Percentiles rank a stretch among this genome's conserved stretches.
These are phyloP conservation scores for Penicillium sp. DNA, from an alignment of 2,329 filamentous ascomycete species.

Conservation along the genomic window DNA sequence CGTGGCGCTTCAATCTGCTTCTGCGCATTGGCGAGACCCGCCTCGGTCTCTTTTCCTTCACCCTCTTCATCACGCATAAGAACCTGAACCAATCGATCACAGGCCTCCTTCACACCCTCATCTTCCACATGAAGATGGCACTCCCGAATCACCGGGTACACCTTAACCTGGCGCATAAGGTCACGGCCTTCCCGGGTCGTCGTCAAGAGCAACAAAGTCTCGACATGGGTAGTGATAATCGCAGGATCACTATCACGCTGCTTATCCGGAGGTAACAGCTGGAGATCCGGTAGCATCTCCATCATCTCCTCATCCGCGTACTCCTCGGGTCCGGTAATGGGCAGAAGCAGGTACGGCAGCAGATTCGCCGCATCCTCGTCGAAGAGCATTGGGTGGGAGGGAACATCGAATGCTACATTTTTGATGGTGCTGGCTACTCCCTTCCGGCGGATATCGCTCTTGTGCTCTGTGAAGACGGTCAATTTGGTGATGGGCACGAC, in stretches of 20 bases:
- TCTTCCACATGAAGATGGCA: conserved; percentile 78
- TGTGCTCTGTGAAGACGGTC: conserved; percentile 91
- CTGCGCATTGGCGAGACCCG: conserved; percentile 47
- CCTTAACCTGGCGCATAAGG: conserved; percentile 72
- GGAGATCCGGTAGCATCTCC: conserved; percentile 85
- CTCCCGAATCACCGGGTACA: conserved; percentile 89
- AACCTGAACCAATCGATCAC: conserved; percentile 87
- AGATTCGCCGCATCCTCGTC: conserved; percentile 75
- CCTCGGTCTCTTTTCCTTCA: conserved; percentile 48
- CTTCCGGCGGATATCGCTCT: conserved; percentile 78
- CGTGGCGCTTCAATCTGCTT: conserved; percentile 31
- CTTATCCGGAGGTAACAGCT: conserved; percentile 89
- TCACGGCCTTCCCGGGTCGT: conserved; percentile 78
- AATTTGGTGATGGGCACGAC: conserved; percentile 92
- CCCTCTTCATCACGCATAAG: conserved; percentile 79
- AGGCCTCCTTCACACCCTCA: conserved; percentile 80
- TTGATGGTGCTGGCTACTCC: conserved; percentile 98
- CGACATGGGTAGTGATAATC: conserved; percentile 84
- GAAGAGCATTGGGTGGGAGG: conserved; percentile 72
- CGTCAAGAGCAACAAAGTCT: conserved; percentile 82
- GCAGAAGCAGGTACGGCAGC: conserved; percentile 84
- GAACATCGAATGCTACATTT: conserved; percentile 84
- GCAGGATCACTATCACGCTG: conserved; percentile 74
- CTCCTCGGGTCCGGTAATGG: conserved; percentile 85
- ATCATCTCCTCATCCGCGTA: conserved; percentile 85